These are phyloP conservation scores for Acanthamoeba triangularis DNA, from an alignment of 208 protist species.

Conservation along the genomic window DNA sequence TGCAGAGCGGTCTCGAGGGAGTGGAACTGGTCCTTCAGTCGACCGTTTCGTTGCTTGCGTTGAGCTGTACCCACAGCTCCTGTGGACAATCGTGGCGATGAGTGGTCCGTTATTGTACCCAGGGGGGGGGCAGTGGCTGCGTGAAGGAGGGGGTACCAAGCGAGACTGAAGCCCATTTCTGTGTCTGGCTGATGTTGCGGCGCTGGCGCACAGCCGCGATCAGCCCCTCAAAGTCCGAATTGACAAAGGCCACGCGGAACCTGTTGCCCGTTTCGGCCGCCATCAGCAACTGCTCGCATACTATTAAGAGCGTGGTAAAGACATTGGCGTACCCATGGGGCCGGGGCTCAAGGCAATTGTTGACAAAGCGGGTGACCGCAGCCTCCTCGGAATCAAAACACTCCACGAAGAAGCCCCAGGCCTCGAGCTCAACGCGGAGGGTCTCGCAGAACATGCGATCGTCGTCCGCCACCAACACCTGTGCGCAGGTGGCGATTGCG, in stretches of 20 bases:
- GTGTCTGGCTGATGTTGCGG: conserved; percentile 29
- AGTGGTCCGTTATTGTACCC: not conserved
- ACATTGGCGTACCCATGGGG: conserved; percentile 2
- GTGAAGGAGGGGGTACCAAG: not conserved
- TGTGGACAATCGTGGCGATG: not conserved
- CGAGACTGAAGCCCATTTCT: conserved; percentile 34
- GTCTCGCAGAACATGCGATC: conserved; percentile 65
- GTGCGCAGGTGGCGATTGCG: not conserved
- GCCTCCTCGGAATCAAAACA: conserved; percentile 45
- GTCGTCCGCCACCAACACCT: conserved; percentile 6
- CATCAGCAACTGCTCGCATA: too few relatives aligned
- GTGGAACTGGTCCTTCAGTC: conserved; percentile 26
- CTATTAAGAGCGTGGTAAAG: too few relatives aligned
- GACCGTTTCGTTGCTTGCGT: not conserved
- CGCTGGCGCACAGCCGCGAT: conserved; percentile 46
- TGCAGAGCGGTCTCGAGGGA: conserved; percentile 56
- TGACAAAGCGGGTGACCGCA: not conserved
- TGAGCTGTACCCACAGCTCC: not conserved
- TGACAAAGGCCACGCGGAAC: conserved; percentile 50
- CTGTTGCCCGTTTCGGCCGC: not conserved
- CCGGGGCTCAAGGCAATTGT: not conserved
- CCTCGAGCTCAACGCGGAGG: conserved; percentile 50
- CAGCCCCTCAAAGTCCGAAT: conserved; percentile 29
- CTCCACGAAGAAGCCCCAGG: conserved; percentile 49
- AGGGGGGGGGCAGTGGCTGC: too few relatives aligned